These are phyloP conservation scores for Sugiyamaella xylanicola DNA, from an alignment of 1,139 yeast genomes.

Conservation along the genomic window DNA sequence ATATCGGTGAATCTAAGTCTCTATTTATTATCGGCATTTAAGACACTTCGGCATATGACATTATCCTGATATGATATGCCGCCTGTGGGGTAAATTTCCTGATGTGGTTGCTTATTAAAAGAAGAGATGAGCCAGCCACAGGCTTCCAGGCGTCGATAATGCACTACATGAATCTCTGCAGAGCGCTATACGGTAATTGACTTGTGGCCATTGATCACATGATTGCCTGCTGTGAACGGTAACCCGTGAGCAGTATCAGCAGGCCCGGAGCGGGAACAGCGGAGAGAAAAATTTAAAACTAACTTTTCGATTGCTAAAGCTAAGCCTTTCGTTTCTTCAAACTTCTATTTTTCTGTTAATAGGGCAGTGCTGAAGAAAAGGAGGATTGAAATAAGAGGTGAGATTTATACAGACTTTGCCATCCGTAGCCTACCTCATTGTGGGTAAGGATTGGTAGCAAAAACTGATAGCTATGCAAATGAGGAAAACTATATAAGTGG, in stretches of 20 bases:
- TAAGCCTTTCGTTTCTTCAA: too few relatives aligned
- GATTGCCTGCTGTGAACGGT: too few relatives aligned
- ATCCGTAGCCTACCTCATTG: neutral
- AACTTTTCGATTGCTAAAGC: too few relatives aligned
- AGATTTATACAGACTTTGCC: neutral
- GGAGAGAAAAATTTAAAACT: too few relatives aligned
- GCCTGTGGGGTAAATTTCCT: neutral
- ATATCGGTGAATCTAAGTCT: neutral
- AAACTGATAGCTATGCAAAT: neutral
- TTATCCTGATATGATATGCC: neutral
- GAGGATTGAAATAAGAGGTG: neutral
- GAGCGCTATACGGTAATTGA: too few relatives aligned
- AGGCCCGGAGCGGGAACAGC: too few relatives aligned
- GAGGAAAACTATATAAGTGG: conserved; percentile 5
- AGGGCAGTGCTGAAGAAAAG: neutral
- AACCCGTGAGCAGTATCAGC: too few relatives aligned
- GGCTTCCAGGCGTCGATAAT: too few relatives aligned
- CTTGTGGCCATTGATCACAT: too few relatives aligned
- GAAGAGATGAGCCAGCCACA: neutral
- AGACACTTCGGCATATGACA: neutral
- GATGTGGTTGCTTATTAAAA: neutral
- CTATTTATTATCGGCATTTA: neutral
- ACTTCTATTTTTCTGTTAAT: too few relatives aligned
- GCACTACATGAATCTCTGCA: too few relatives aligned
- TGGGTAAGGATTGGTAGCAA: neutral